Percentiles rank a stretch among this genome's conserved stretches.
Conservation (phyloP, 768 basidiomycete species). For the Butyriboletus loyo region DNA sequence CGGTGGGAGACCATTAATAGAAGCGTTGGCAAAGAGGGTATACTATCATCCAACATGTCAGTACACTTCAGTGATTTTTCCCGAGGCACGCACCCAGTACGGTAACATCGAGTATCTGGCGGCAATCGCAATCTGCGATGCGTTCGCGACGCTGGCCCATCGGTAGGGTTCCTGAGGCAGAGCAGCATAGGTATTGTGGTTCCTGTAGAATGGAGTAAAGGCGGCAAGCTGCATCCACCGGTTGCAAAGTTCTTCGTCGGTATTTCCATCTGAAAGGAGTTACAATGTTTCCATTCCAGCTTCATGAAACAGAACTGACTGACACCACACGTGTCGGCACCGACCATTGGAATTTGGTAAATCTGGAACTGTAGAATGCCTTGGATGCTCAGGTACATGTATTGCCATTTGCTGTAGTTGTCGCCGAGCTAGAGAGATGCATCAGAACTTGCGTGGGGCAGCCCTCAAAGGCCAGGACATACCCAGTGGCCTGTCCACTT, state of each 20-base stretch:
- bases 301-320: constrained; percentile 10
- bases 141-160: constrained; percentile 78
- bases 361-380: constrained; percentile 80
- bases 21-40: constrained; percentile 69
- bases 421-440: constrained; percentile 59
- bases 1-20: constrained; percentile 62
- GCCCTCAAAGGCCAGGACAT: neutral
- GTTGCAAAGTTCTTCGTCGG: constrained; percentile 77
- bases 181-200: constrained; percentile 66
- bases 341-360: constrained; percentile 84
- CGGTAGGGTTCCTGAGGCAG: constrained; percentile 74
- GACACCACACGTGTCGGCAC: constrained; percentile 58
- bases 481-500: constrained; percentile 76
- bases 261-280: constrained; percentile 44
- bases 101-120: constrained; percentile 70
- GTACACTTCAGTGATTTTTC: neutral
- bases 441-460: neutral
- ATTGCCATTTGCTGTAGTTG: constrained; percentile 73
- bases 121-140: constrained; percentile 66
- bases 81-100: constrained; percentile 60
- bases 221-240: constrained; percentile 90
- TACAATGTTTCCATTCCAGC: neutral
- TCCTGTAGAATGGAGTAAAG: constrained; percentile 79
- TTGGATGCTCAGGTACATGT: constrained; percentile 67
- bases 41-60: constrained; percentile 42